A percentile compares a stretch with the other conserved stretches of the same genome.
Conservation (phyloP, 1,284 basidiomycete genomes). For the Malassezia sp. region DNA sequence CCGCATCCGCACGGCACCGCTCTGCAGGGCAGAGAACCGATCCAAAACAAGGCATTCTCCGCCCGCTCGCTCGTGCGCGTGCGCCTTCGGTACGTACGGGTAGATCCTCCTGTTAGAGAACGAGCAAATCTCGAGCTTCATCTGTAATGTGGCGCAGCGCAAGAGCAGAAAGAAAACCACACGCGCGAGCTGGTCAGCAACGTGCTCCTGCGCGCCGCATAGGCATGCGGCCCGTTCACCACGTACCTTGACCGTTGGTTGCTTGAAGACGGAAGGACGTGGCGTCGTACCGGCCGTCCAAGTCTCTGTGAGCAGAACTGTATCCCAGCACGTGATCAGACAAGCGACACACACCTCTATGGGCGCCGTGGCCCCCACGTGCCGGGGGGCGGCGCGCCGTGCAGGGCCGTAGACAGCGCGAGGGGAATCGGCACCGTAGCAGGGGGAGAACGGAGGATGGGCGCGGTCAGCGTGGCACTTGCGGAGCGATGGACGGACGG, state of each 20-base stretch:
- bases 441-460: too few species aligned
- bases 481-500: too few species aligned
- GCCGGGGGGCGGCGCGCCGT: too few species aligned
- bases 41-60: too few species aligned
- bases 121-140: conserved; percentile 47
- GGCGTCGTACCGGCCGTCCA: conserved; percentile 1
- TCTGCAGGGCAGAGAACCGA: too few species aligned
- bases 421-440: too few species aligned
- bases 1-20: background rate
- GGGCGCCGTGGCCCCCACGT: too few species aligned
- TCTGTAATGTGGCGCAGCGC: conserved; percentile 22
- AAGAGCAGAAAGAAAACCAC: background rate
- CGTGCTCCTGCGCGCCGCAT: background rate
- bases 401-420: too few species aligned
- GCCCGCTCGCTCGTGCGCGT: background rate
- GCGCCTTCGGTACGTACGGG: conserved; percentile 29
- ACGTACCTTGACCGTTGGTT: conserved; percentile 16
- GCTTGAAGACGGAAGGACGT: conserved; percentile 18
- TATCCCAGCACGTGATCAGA: conserved; percentile 12
- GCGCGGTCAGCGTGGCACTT: too few species aligned
- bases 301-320: conserved; percentile 4
- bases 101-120: conserved; percentile 47
- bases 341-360: too few species aligned
- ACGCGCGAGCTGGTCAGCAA: conserved; percentile 2
- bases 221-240: background rate